Evolutionary conservation across 2,329 filamentous ascomycete species (phyloP), one percentile per base, ranked within the genome.

Genomic region (Pezicula rhizophila): DNA sequence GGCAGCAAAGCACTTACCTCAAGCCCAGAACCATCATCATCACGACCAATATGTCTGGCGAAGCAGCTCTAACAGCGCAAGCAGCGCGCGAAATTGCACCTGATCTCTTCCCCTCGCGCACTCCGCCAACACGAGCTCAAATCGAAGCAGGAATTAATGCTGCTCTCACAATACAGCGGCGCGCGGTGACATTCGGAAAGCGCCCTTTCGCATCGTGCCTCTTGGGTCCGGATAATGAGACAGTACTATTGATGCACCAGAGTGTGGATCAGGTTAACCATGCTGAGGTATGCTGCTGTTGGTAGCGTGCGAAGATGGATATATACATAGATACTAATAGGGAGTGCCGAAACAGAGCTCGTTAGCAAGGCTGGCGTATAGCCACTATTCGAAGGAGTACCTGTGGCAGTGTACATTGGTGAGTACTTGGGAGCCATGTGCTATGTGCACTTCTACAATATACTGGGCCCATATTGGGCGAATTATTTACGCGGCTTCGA

Each of bases 361-460:
- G 38, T 65, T 78, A 5, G 75, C 74, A 1, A 69, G 73, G 31
- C 65, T 77, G 26, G 72, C 74, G 1, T 70, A 74, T 14, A 59
- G 64, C 5, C 75, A 78, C 54, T 77, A 71, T 55, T 62, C 68
- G 3, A 70, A 72, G 52, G 65, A 68, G 12, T 78, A 72, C 54
- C 66, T 78, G 2, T 72, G 70, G 63, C 58, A 57, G 34, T 78
- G 74, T 55, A 77, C 74, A 0, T 59, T 78, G 35, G 70, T 76
- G 42, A 72, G 69, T 18, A 78, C 75, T 10, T 78, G 76, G 75
- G 76, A 78, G 59, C 75, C 75, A 2, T 78, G 76, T 51, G 74
- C 72, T 17, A 78, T 78, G 75, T 78, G 74, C 55, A 64, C 66
- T 43, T 51, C 67, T 5, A 70, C 71, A 2, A 66, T 73, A 40